Base-by-base conservation (phyloP, 2,329 filamentous ascomycete genomes). In the Calonectria henricotiae region DNA sequence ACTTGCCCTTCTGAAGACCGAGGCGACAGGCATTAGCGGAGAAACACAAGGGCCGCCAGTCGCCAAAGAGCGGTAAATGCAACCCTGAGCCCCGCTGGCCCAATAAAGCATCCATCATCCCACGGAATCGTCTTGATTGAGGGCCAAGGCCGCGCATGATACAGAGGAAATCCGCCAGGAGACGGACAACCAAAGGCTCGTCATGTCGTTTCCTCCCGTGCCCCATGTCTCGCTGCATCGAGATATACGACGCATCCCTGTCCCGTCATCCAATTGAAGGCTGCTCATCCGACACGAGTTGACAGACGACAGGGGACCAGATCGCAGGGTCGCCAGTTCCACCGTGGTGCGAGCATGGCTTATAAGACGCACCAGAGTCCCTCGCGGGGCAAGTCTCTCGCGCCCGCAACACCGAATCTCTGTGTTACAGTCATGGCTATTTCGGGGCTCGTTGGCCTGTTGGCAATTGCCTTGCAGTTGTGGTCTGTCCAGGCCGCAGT, bases 401-500 rank as follows among this genome's bases (percentile, higher is more conserved):
- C 23, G 46, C n/a, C 12, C 25, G 8, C 30, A 65, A 43, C 35
- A 54, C 58, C 65, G 62, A 70, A 37, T n/a, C 47, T 71, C 15
- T 74, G 43, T 12, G 30, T 69, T 30, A 23, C 41, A 58, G 69
- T 71, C 71, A 78, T 78, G 74, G 65, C 75, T 32, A 55, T 51
- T 7, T 76, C 74, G 4, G 63, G 64, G 43, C 37, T 78, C 35
- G 61, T 78, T 51, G 67, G 68, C 61, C 69, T 78, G 1, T 47
- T 76, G 64, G 76, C 76, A 9, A 30, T 72, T 37, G 60, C 71
- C 25, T 32, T 70, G 35, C 76, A 76, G 71, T 44, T 65, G 30
- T 77, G 58, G 35, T 62, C 71, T 37, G 72, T 46, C 54, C 58
- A 62, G 23, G 75, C 76, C 7, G 71, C 64, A 2, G 70, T 77